Evolutionary conservation across 805 yeast genomes (phyloP).

Genomic region (Ogataea methylovora): DNA sequence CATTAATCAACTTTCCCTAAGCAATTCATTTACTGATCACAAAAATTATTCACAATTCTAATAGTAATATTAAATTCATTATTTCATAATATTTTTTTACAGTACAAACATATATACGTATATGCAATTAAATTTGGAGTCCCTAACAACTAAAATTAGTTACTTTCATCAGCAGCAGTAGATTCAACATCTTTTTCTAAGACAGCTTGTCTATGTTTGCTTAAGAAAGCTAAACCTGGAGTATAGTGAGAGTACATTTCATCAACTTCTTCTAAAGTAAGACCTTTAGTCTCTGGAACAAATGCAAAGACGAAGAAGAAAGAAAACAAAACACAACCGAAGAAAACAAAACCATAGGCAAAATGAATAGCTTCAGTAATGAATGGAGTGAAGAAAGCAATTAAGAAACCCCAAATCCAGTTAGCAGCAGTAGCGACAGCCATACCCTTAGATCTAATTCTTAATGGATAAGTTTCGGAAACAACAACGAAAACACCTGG

Average conservation of each 20-base stretch:
- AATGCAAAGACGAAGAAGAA: conserved; percentile 49
- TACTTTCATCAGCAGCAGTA: neutral
- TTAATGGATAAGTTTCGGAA: conserved; percentile 56
- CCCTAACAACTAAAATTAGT: neutral
- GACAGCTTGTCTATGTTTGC: conserved; percentile 9
- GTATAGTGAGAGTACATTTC: conserved; percentile 38
- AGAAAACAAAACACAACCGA: conserved; percentile 49
- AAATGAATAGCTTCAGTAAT: conserved; percentile 41
- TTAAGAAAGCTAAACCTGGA: conserved; percentile 22
- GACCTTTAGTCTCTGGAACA: conserved; percentile 61
- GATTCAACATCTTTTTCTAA: neutral
- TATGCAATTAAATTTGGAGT: neutral
- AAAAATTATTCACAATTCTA: too few species aligned
- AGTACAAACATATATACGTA: too few species aligned
- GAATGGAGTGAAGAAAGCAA: conserved; percentile 60
- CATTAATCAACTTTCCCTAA: too few species aligned
- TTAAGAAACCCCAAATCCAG: conserved; percentile 67
- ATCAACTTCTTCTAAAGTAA: conserved; percentile 62
- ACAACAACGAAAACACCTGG: conserved; percentile 57
- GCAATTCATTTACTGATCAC: too few species aligned
- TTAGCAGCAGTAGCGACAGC: conserved; percentile 63
- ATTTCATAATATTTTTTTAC: too few species aligned
- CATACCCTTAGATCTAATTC: conserved; percentile 62
- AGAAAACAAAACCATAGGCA: conserved; percentile 44
- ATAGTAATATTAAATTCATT: too few species aligned